These are phyloP conservation scores for Lineolata rhizophorae DNA, from an alignment of 495 filamentous ascomycete genomes.

Conservation along the genomic window DNA sequence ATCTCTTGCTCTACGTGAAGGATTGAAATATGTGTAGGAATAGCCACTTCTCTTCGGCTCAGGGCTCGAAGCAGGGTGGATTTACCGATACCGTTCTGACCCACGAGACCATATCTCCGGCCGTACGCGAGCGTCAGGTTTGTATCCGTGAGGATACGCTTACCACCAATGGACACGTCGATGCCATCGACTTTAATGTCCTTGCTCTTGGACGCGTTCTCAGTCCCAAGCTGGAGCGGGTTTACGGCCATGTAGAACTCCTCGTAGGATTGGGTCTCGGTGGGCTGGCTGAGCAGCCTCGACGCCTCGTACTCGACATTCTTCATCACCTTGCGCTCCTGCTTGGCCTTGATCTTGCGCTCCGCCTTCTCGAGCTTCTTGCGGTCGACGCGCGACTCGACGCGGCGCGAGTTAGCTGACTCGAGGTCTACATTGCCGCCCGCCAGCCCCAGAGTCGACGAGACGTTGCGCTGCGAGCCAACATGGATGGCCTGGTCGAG, in stretches of 20 bases:
- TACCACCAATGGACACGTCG: conserved; percentile 78
- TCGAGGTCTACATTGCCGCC: conserved; percentile 77
- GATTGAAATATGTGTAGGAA: conserved; percentile 95
- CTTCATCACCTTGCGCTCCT: conserved; percentile 95
- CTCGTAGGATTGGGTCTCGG: conserved; percentile 83
- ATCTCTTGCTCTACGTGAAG: conserved; percentile 99
- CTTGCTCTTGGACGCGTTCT: conserved; percentile 65
- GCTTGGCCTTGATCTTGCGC: conserved; percentile 92
- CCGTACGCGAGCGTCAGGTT: conserved; percentile 79
- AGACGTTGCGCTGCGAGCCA: conserved; percentile 81
- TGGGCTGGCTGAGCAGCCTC: conserved; percentile 58
- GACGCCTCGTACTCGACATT: conserved; percentile 96
- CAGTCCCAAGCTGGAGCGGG: conserved; percentile 67
- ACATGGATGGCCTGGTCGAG: conserved; percentile 94
- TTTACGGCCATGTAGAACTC: conserved; percentile 99
- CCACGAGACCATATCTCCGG: conserved; percentile 87
- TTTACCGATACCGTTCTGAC: conserved; percentile 99
- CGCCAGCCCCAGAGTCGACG: conserved; percentile 75
- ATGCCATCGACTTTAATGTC: conserved; percentile 96
- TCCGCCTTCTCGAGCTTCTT: conserved; percentile 99
- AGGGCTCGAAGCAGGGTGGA: conserved; percentile 80
- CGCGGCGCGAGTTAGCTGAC: conserved; percentile 72
- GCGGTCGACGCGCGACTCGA: conserved; percentile 89
- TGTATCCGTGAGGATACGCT: conserved; percentile 76
- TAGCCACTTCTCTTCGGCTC: conserved; percentile 78